phyloP scores from a whole-genome alignment of 2,329 filamentous ascomycete genomes.

The Blastomyces percursus region DNA sequence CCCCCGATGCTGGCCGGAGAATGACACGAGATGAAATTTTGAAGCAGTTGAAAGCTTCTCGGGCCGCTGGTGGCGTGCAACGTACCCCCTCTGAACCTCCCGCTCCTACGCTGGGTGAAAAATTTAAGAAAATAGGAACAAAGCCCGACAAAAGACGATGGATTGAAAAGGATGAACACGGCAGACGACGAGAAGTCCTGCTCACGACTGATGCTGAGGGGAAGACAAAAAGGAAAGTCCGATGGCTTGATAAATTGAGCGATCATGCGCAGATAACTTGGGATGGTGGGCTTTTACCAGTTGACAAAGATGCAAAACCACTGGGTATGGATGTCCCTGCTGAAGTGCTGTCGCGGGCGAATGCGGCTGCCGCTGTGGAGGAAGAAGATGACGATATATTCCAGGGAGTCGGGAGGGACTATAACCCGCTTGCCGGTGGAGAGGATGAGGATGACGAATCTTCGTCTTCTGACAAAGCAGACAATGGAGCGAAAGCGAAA shows the following conservation, averaged over 20 bases:
- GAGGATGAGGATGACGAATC: conserved; percentile 37
- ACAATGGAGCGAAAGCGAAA: conserved; percentile 22
- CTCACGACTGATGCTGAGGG: conserved; percentile 49
- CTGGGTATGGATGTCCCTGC: conserved; percentile 42
- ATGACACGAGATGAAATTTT: conserved; percentile 50
- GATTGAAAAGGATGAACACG: conserved; percentile 45
- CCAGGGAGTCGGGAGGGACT: conserved; percentile 47
- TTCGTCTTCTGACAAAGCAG: conserved; percentile 31
- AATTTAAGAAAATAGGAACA: conserved; percentile 44
- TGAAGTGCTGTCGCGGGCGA: conserved; percentile 29
- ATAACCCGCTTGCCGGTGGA: conserved; percentile 47
- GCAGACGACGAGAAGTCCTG: conserved; percentile 46
- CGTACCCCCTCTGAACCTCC: conserved; percentile 35
- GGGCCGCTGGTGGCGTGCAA: conserved; percentile 30
- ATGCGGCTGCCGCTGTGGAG: conserved; percentile 22
- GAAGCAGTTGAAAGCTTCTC: conserved; percentile 47
- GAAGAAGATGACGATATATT: conserved; percentile 54
- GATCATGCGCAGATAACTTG: conserved; percentile 18
- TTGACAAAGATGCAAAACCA: conserved; percentile 37
- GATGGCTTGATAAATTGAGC: conserved; percentile 39
- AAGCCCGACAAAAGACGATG: conserved; percentile 41
- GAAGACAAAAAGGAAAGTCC: conserved; percentile 50
- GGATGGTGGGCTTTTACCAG: conserved; percentile 29
- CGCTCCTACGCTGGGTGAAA: conserved; percentile 42
- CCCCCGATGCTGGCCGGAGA: conserved; percentile 26